These are phyloP conservation scores for Citrullus amarus DNA, from an alignment of 306 rosid genomes.

Conservation along the genomic window DNA sequence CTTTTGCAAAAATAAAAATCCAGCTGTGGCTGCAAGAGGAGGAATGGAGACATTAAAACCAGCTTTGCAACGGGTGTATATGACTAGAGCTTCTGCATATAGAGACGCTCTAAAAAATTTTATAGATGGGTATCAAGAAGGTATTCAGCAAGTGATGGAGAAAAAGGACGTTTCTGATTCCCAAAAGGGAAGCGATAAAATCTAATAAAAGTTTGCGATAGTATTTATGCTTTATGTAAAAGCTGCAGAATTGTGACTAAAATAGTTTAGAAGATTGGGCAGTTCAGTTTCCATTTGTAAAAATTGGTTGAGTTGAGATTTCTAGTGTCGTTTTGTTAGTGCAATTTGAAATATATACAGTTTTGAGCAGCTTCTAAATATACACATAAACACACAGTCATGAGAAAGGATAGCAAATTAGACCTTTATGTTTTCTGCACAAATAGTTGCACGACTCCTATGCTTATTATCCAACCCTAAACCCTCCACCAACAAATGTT, in stretches of 20 bases:
- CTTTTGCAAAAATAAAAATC: conserved; percentile 12
- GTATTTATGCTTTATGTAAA: neutral
- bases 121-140: conserved; percentile 76
- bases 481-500: no score
- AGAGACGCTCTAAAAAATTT: conserved; percentile 81
- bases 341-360: neutral
- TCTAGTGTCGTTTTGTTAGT: neutral
- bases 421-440: neutral
- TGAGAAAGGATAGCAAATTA: neutral
- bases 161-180: conserved; percentile 38
- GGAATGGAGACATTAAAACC: conserved; percentile 70
- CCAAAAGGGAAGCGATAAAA: conserved; percentile 23
- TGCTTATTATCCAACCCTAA: neutral
- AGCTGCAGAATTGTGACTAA: conserved; percentile 4
- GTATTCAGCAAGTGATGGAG: conserved; percentile 59
- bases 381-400: neutral
- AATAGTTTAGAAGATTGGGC: neutral
- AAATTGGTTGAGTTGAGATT: conserved; percentile 1
- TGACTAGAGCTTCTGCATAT: conserved; percentile 88
- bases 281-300: neutral
- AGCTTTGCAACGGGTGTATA: conserved; percentile 69
- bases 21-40: conserved; percentile 77
- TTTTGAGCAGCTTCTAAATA: neutral
- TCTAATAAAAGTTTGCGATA: conserved; percentile 31
- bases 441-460: neutral